Evolutionary conservation across 495 filamentous ascomycete species (phyloP), one percentile per base, ranked within the genome.

Genomic region (Lepraria neglecta): DNA sequence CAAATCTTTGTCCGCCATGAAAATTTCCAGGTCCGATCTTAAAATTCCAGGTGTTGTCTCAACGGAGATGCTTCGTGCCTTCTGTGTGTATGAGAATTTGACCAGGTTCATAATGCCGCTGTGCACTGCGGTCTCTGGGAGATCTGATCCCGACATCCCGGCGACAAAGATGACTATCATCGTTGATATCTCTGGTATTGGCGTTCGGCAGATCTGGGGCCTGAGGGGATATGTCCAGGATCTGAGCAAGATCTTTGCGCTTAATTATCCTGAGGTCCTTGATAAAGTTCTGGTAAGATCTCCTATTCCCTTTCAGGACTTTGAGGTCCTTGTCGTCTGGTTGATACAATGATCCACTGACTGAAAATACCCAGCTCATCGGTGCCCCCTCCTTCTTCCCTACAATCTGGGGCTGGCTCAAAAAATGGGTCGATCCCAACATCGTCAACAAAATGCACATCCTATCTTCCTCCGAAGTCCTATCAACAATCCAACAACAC

Each of bases 191-290:
- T 86, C 82, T 46, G 80, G 83, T 27, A 88, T 95, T 4, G 87
- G 89, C 14, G 70, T 96, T 74, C 87, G 87, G 76, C 89, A 91
- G 75, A 92, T 96, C 69, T 96, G 91, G 91, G 90, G 91, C 72
- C 74, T 96, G 70, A 90, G 91, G 78, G 73, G 74, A 3, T 89
- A 95, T 70, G 94, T 96, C 89, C 90, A 95, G 74, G 89, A 91
- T 70, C 88, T 89, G 0, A 87, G 84, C 71, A 81, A 80, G 52
- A 78, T 95, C 46, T 90, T 90, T 17, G 94, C 89, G 10, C 88
- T 89, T 2, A 88, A 94, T 73, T 96, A 95, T 68, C 91, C 91
- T 1, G 91, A 96, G 72, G 95, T 90, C 2, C 74, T 96, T 48
- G 90, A 94, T 71, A 79, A 88, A 21, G 90, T 91, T 60, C 91